Percentiles rank a stretch among this genome's conserved stretches.
Evolutionary conservation across 2,329 filamentous ascomycete species (phyloP).

Genomic region (Rhynchosporium agropyri): DNA sequence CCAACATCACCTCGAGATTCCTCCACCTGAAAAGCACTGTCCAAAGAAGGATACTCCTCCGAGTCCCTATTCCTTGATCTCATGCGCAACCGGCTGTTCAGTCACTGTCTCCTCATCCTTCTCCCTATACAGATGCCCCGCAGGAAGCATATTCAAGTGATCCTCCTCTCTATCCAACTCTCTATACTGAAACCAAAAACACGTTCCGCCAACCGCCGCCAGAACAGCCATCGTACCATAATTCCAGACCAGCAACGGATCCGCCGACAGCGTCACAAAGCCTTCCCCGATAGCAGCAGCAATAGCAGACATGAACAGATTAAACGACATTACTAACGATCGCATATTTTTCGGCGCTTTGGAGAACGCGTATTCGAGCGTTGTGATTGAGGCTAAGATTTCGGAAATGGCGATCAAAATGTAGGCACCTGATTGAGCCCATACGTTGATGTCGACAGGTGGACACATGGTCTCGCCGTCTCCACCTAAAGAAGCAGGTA

Average conservation of each 20-base stretch:
- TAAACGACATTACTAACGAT: slow-evolving; percentile 70
- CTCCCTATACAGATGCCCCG: slow-evolving; percentile 28
- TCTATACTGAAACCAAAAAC: slow-evolving; percentile 70
- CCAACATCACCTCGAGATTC: background rate
- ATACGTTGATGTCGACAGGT: slow-evolving; percentile 65
- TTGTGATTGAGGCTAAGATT: slow-evolving; percentile 61
- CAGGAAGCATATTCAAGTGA: slow-evolving; percentile 61
- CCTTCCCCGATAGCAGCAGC: slow-evolving; percentile 72
- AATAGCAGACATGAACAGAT: slow-evolving; percentile 71
- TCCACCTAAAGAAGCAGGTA: slow-evolving; percentile 31
- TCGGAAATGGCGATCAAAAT: slow-evolving; percentile 59
- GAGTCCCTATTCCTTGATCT: slow-evolving; percentile 13
- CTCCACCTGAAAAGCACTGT: no score
- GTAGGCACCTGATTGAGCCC: slow-evolving; percentile 53
- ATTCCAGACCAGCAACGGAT: slow-evolving; percentile 73
- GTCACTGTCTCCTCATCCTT: slow-evolving; percentile 33
- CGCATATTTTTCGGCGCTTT: slow-evolving; percentile 82
- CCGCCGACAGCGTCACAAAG: slow-evolving; percentile 60
- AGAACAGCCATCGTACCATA: slow-evolving; percentile 66
- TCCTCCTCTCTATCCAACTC: slow-evolving; percentile 70
- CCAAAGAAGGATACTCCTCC: no score
- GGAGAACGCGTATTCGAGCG: slow-evolving; percentile 75
- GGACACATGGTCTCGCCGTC: slow-evolving; percentile 51
- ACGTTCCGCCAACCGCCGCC: slow-evolving; percentile 61
- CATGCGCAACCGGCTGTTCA: slow-evolving; percentile 17